phyloP scores from a whole-genome alignment of 192 early-diverging fungal species.

The Backusella sp. region DNA sequence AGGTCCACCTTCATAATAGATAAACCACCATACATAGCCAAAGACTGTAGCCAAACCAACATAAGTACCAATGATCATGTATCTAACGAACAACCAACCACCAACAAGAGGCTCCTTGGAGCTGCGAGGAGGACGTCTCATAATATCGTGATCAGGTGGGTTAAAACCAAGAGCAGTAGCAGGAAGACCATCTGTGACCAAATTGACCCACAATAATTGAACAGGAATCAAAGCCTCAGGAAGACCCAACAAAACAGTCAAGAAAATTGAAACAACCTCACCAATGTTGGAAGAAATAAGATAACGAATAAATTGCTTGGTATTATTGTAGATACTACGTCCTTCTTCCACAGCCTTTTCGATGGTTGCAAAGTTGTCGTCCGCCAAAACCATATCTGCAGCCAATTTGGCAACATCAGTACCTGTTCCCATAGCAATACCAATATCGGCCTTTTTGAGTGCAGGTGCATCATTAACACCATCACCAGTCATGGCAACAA shows the following conservation, averaged over 20 bases:
- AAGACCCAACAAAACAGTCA: constrained; percentile 95
- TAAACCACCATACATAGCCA: constrained; percentile 99
- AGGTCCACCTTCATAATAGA: constrained; percentile 89
- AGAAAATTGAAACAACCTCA: constrained; percentile 96
- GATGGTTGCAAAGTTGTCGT: constrained; percentile 99
- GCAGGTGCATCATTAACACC: constrained; percentile 99
- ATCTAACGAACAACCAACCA: constrained; percentile 94
- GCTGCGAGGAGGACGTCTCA: constrained; percentile 86
- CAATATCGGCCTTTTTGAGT: constrained; percentile 97
- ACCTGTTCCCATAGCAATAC: constrained; percentile 97
- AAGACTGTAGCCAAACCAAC: constrained; percentile 93
- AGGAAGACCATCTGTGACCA: constrained; percentile 97
- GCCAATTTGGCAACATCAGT: constrained; percentile 99
- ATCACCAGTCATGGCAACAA: constrained; percentile 97
- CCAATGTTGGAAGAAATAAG: constrained; percentile 98
- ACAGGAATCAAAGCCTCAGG: constrained; percentile 98
- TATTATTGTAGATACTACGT: constrained; percentile 97
- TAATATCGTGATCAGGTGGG: constrained; percentile 95
- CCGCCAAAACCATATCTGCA: constrained; percentile 95
- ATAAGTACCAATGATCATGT: constrained; percentile 88
- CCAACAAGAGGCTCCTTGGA: constrained; percentile 88
- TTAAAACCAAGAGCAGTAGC: constrained; percentile 99
- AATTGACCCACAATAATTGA: constrained; percentile 97
- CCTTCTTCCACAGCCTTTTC: constrained; percentile 97
- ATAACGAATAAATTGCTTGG: constrained; percentile 99